phyloP scores from a whole-genome alignment of 805 yeast genomes.

The Blastobotrys americana region DNA sequence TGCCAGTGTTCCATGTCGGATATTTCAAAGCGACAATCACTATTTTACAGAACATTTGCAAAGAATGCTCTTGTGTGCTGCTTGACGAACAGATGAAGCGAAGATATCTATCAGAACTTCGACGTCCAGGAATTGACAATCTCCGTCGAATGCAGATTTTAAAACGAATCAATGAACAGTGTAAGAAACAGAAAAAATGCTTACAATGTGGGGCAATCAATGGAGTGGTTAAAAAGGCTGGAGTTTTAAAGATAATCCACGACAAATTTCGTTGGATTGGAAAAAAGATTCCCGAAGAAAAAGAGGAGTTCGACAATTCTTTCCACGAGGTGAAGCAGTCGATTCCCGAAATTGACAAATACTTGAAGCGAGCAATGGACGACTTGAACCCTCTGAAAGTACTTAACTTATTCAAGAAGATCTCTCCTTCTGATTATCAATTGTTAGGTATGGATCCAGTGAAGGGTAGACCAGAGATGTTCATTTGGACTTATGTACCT shows the following conservation, averaged over 20 bases:
- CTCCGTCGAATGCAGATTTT: conserved; percentile 84
- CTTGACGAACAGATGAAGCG: conserved; percentile 67
- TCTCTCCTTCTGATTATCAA: conserved; percentile 83
- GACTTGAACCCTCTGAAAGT: conserved; percentile 92
- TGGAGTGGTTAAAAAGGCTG: conserved; percentile 97
- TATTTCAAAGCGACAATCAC: conserved; percentile 87
- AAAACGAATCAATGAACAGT: conserved; percentile 79
- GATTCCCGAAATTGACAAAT: conserved; percentile 84
- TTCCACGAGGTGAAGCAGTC: conserved; percentile 65
- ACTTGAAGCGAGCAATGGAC: conserved; percentile 79
- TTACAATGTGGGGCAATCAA: conserved; percentile 78
- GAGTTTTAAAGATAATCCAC: conserved; percentile 90
- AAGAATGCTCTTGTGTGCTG: conserved; percentile 71
- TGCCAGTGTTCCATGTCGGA: conserved; percentile 97
- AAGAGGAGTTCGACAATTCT: conserved; percentile 78
- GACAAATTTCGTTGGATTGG: conserved; percentile 96
- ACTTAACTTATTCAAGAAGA: conserved; percentile 76
- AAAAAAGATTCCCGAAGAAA: conserved; percentile 79
- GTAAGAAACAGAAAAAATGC: conserved; percentile 92
- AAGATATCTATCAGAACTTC: conserved; percentile 64
- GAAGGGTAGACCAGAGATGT: conserved; percentile 90
- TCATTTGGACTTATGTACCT: conserved; percentile 93
- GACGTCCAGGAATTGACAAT: conserved; percentile 85
- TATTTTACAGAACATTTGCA: conserved; percentile 86
- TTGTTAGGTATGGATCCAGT: conserved; percentile 83